Conservation (phyloP, 257 asterid species). For the Gentiana straminea region DNA sequence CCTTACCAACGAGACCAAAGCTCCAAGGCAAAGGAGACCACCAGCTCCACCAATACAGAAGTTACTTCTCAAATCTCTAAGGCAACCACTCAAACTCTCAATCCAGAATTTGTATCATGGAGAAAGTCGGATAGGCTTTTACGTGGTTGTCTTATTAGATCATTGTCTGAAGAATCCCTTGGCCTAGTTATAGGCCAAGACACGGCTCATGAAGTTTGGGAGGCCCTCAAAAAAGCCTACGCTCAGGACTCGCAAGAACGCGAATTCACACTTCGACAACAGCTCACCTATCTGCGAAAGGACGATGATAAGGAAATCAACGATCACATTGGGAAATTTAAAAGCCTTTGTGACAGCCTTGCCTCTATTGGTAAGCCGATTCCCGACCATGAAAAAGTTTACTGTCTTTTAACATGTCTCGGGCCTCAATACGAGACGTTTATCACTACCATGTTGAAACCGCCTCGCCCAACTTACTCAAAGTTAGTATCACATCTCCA, state of each 20-base stretch:
- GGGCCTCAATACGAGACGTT: neutral
- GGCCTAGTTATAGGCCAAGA: neutral
- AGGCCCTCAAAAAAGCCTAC: neutral
- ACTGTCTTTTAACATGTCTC: neutral
- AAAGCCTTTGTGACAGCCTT: neutral
- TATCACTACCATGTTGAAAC: neutral
- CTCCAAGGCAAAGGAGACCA: neutral
- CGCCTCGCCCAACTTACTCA: neutral
- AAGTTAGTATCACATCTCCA: too few relatives aligned
- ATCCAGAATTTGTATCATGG: neutral
- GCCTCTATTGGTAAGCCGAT: neutral
- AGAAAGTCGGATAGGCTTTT: neutral
- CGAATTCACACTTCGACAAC: neutral
- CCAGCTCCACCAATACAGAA: too few relatives aligned
- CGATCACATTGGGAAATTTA: neutral
- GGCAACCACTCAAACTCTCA: neutral
- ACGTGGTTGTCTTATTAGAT: neutral
- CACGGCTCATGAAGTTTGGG: neutral
- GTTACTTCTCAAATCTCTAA: too few relatives aligned
- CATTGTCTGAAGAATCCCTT: neutral
- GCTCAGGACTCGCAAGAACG: neutral
- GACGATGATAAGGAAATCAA: neutral
- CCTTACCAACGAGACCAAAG: neutral
- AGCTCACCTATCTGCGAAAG: neutral
- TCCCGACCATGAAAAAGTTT: neutral